Conservation (phyloP, 2,329 filamentous ascomycete species). For the Acrodontium crateriforme region DNA sequence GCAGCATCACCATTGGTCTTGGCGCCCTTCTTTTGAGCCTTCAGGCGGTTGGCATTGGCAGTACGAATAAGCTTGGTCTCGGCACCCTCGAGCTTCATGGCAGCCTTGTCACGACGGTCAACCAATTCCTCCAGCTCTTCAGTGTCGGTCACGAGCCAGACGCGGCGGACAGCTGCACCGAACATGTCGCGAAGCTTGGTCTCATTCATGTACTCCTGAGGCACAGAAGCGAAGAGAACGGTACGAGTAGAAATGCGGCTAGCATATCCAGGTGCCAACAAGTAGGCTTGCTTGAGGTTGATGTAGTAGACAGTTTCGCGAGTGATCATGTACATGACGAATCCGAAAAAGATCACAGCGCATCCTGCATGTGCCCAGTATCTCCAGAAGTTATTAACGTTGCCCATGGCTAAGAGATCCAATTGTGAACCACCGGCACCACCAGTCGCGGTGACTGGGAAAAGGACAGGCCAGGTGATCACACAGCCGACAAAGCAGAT, state of each 20-base stretch:
- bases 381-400: constrained; percentile 52
- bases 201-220: constrained; percentile 62
- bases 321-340: constrained; percentile 77
- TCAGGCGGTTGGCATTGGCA: constrained; percentile 58
- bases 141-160: constrained; percentile 73
- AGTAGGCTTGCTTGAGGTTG: constrained; percentile 83
- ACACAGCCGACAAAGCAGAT: constrained; percentile 72
- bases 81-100: constrained; percentile 70
- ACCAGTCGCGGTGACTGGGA: constrained; percentile 80
- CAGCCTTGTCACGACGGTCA: constrained; percentile 64
- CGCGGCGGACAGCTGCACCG: constrained; percentile 60
- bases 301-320: constrained; percentile 85
- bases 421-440: constrained; percentile 51
- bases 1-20: constrained; percentile 25
- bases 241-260: constrained; percentile 80
- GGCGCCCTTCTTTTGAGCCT: constrained; percentile 47
- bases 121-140: constrained; percentile 69
- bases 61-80: constrained; percentile 74
- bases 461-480: constrained; percentile 78
- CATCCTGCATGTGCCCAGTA: constrained; percentile 74
- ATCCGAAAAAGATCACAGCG: constrained; percentile 71
- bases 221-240: constrained; percentile 78
- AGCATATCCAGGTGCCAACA: constrained; percentile 71
- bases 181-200: constrained; percentile 68
- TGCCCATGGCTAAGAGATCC: constrained; percentile 65